Evolutionary conservation across 2,329 filamentous ascomycete species (phyloP).

Genomic region (Fusarium sp.): DNA sequence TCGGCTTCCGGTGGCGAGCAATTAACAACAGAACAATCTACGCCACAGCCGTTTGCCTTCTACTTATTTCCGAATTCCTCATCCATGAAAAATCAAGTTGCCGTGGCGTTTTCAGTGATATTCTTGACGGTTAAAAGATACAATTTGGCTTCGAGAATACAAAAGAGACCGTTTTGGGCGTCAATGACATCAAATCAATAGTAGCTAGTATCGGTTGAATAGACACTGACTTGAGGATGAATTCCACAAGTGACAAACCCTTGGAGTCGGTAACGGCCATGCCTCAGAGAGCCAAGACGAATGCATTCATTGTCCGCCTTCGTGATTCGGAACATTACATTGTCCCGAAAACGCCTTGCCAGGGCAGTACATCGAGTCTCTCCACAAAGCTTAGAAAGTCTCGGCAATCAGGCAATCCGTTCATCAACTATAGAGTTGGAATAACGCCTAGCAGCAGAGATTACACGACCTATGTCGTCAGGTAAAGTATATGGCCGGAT

Average conservation of each 20-base stretch:
- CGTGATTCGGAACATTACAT: background rate
- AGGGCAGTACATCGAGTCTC: background rate
- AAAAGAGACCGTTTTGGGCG: background rate
- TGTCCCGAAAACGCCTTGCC: background rate
- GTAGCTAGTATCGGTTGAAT: background rate
- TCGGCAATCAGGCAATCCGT: background rate
- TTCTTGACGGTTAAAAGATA: background rate
- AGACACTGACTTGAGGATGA: background rate
- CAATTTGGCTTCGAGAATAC: background rate
- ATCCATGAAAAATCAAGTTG: background rate
- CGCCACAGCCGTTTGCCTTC: slow-evolving; percentile 12
- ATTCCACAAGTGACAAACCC: background rate
- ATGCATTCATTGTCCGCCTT: slow-evolving; percentile 4
- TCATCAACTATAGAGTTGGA: background rate
- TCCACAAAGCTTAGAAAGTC: background rate
- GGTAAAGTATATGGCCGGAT: background rate
- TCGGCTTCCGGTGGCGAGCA: background rate
- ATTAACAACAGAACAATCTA: slow-evolving; percentile 13
- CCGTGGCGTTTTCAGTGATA: background rate
- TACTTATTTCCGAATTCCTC: slow-evolving; percentile 18
- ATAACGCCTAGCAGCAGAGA: slow-evolving; percentile 5
- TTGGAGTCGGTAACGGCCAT: background rate
- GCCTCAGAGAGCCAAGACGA: background rate
- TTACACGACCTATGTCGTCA: background rate
- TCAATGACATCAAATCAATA: background rate